These are phyloP conservation scores for Pulchroboletus neoregius DNA, from an alignment of 1,284 basidiomycete species.

Conservation along the genomic window DNA sequence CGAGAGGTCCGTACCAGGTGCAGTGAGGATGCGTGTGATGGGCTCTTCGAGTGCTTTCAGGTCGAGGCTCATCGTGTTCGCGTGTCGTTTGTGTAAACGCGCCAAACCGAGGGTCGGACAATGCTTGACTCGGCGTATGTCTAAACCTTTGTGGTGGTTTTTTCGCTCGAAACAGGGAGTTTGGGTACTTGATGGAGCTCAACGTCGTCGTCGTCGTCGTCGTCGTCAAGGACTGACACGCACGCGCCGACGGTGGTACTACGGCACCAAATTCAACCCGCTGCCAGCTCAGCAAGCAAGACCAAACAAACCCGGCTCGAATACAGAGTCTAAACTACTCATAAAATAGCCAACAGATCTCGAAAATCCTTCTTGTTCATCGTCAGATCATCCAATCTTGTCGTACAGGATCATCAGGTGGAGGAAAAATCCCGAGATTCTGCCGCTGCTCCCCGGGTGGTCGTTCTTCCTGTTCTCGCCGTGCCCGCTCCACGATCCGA, in stretches of 20 bases:
- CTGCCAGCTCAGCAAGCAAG: constrained; percentile 21
- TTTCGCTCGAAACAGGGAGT: too few species aligned
- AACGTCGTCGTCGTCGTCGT: constrained; percentile 2
- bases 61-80: constrained; percentile 38
- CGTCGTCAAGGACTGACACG: constrained; percentile 9
- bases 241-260: constrained; percentile 1
- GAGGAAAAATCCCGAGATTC: constrained; percentile 53
- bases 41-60: constrained; percentile 47
- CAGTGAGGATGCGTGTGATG: constrained; percentile 62
- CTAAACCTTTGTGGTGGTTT: too few species aligned
- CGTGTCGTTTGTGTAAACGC: too few species aligned
- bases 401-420: constrained; percentile 58
- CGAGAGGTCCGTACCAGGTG: constrained; percentile 64
- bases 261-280: not conserved
- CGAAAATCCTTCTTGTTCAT: too few species aligned
- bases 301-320: constrained; percentile 23
- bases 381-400: constrained; percentile 62
- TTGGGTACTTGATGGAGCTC: too few species aligned
- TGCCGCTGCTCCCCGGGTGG: constrained; percentile 18
- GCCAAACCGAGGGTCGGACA: too few species aligned
- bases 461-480: constrained; percentile 45
- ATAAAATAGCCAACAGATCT: not conserved
- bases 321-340: not conserved
- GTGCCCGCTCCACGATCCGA: constrained; percentile 63
- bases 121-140: too few species aligned